Evolutionary conservation across 208 protist genomes (phyloP).

Genomic region (Trichomonas tenax): DNA sequence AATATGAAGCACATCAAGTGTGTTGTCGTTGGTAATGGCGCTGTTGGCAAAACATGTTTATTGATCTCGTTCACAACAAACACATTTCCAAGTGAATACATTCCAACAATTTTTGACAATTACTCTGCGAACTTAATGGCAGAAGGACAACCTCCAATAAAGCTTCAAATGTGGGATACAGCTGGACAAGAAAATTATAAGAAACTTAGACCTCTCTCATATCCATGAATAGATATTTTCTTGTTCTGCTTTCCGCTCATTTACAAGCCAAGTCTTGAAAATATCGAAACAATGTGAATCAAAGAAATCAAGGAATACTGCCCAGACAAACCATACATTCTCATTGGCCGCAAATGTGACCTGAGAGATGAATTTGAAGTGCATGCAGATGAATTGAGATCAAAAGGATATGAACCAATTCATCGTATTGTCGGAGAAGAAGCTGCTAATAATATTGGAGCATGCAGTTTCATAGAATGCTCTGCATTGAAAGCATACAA

Average conservation of each 20-base stretch:
- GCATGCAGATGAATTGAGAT: neutral
- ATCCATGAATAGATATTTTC: neutral
- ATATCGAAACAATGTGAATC: neutral
- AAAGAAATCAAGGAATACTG: constrained; percentile 5
- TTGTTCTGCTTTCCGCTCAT: neutral
- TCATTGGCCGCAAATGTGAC: neutral
- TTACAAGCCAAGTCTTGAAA: neutral
- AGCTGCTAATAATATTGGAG: neutral
- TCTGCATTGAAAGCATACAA: neutral
- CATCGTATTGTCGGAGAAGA: neutral
- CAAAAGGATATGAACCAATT: neutral
- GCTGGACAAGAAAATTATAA: neutral
- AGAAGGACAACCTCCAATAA: neutral
- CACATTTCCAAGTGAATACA: constrained; percentile 57
- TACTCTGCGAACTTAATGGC: constrained; percentile 56
- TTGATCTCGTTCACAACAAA: constrained; percentile 65
- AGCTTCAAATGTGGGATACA: neutral
- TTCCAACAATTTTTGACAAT: constrained; percentile 65
- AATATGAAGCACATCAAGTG: constrained; percentile 19
- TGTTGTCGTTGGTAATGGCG: neutral
- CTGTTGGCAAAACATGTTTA: constrained; percentile 53
- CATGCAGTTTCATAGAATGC: neutral
- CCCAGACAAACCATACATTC: neutral
- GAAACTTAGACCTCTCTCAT: neutral
- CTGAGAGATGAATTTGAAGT: neutral